Evolutionary conservation across 2,329 filamentous ascomycete species (phyloP).

Genomic region (Mollisia scopiformis): DNA sequence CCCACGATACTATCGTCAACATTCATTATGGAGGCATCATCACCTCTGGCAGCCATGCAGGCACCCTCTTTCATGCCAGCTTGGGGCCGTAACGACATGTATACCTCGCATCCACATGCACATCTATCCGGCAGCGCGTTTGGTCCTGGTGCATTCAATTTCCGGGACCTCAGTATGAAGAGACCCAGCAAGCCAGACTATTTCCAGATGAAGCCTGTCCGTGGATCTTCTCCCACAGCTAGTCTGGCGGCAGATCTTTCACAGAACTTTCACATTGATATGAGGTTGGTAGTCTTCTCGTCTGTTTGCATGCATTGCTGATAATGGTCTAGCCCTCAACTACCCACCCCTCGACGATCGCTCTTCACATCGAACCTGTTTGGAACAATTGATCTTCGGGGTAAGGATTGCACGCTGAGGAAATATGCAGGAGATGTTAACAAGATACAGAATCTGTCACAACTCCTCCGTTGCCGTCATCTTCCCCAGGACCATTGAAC

Average conservation of each 20-base stretch:
- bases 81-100: constrained; percentile 62
- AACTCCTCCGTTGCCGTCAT: constrained; percentile 82
- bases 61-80: constrained; percentile 65
- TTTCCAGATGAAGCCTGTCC: constrained; percentile 77
- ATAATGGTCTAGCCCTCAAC: constrained; percentile 67
- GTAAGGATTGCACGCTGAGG: constrained; percentile 50
- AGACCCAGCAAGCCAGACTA: constrained; percentile 71
- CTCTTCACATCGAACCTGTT: constrained; percentile 79
- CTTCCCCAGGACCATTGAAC: constrained; percentile 72
- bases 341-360: constrained; percentile 81
- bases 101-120: constrained; percentile 51
- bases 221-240: constrained; percentile 86
- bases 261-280: constrained; percentile 95
- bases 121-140: constrained; percentile 54
- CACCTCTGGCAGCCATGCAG: constrained; percentile 91
- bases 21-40: constrained; percentile 82
- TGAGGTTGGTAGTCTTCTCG: constrained; percentile 64
- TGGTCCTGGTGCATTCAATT: constrained; percentile 71
- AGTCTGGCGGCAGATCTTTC: constrained; percentile 93
- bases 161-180: constrained; percentile 75
- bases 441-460: constrained; percentile 68
- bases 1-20: neutral
- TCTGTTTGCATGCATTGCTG: constrained; percentile 10
- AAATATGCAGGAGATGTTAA: constrained; percentile 37
- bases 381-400: constrained; percentile 38